phyloP scores from a whole-genome alignment of 2,329 filamentous ascomycete genomes.

The Sclerotinia minor region DNA sequence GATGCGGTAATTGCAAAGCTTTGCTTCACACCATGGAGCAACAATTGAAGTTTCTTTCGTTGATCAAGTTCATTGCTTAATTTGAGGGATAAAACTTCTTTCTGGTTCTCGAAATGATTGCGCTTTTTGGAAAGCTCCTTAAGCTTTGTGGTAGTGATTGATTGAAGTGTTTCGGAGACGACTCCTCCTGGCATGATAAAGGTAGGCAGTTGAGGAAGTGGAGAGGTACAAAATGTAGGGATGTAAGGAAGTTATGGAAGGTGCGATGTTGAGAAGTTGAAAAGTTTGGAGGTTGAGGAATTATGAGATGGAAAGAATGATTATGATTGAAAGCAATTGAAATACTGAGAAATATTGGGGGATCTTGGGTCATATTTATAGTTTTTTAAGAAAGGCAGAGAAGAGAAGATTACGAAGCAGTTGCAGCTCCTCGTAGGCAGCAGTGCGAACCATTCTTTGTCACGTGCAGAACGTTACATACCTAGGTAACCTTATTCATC shows the following conservation, averaged over 20 bases:
- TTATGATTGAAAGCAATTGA: neutral
- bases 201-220: neutral
- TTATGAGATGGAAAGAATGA: neutral
- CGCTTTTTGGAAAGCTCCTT: slow-evolving; percentile 56
- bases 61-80: slow-evolving; percentile 41
- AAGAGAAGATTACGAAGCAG: neutral
- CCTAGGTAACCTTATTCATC: too few species aligned
- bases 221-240: neutral
- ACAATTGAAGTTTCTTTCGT: slow-evolving; percentile 43
- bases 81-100: slow-evolving; percentile 44
- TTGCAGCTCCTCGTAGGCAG: slow-evolving; percentile 6
- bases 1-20: slow-evolving; percentile 38
- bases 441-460: neutral
- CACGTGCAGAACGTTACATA: neutral
- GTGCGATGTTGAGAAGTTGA: too few species aligned
- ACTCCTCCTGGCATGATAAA: slow-evolving; percentile 41
- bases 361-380: slow-evolving; percentile 11
- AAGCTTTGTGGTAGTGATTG: slow-evolving; percentile 58
- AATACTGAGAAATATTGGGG: too few species aligned
- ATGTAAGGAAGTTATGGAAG: too few species aligned
- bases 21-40: slow-evolving; percentile 38
- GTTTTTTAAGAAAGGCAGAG: neutral
- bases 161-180: slow-evolving; percentile 54
- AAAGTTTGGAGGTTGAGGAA: neutral
- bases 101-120: slow-evolving; percentile 50